phyloP scores from a whole-genome alignment of 1,284 basidiomycete species.

The Malassezia arunalokei region DNA sequence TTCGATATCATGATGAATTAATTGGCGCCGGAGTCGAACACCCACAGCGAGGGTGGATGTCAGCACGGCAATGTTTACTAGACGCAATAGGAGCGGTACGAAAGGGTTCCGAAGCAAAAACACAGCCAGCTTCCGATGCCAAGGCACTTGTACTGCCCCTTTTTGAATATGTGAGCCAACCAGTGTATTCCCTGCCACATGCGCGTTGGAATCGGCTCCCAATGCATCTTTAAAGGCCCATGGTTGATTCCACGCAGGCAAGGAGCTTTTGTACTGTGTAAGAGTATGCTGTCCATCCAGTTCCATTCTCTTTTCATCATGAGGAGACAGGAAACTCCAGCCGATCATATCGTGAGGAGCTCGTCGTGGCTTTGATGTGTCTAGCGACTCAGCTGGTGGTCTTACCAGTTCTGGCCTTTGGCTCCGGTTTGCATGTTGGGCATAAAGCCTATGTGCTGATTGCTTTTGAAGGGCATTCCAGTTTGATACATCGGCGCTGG shows the following conservation, averaged over 20 bases:
- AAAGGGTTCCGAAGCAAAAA: slow-evolving; percentile 45
- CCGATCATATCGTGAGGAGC: background rate
- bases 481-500: background rate
- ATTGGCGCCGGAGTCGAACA: slow-evolving; percentile 58
- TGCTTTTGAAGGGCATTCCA: background rate
- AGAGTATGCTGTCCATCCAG: background rate
- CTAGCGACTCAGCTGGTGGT: too few relatives aligned
- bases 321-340: background rate
- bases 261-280: background rate
- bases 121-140: background rate
- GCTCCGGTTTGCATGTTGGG: background rate
- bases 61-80: slow-evolving; percentile 71
- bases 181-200: background rate
- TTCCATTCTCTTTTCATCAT: background rate
- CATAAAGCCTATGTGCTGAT: background rate
- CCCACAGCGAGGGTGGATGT: slow-evolving; percentile 67
- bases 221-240: slow-evolving; percentile 5
- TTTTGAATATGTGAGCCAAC: background rate
- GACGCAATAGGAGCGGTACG: slow-evolving; percentile 60
- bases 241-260: slow-evolving; percentile 7
- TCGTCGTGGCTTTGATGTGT: background rate
- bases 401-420: too few relatives aligned
- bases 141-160: background rate
- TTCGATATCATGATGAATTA: slow-evolving; percentile 52
- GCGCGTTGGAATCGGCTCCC: background rate